Evolutionary conservation across 2,329 filamentous ascomycete species (phyloP), one percentile per base, ranked within the genome.

Genomic region (Penicillium sp.): DNA sequence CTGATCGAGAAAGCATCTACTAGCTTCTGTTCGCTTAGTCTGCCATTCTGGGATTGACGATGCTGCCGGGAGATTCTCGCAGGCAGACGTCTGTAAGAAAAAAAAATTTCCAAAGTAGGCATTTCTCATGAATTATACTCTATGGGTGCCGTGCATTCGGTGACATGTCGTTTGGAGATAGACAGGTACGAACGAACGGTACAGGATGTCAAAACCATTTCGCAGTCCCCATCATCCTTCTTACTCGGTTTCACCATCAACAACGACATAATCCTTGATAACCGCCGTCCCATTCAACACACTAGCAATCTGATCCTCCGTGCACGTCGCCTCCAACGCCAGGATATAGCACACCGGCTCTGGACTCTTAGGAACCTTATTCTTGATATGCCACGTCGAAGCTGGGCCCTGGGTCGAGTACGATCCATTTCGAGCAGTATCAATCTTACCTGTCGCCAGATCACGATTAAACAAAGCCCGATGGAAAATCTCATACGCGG

Each of bases 401-500:
- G 69, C 68, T 3, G 75, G 78, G 3, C 74, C 80, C 61, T 72
- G 51, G 2, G 78, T 81, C 4, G 73, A 71, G 58, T 83, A 82
- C 4, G 68, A 68, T 10, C 63, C 61, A 59, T 76, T 72, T 5
- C 66, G 55, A 0, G 62, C 70, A 1, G 77, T 81, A 6, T 75
- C 73, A 0, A 79, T 68, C 43, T 78, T 78, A 0, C 86, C 85
- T 3, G 84, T 87, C 0, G 83, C 82, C 52, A 88, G 77, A 60
- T 86, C 85, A 11, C 73, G 76, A 52, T 81, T 80, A 54, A 81
- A 76, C 52, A 85, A 77, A 0, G 80, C 79, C 6, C 85, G 82
- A 22, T 79, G 75, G 71, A 87, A 86, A 51, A 87, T 81, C 61
- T 82, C 75, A 54, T 82, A 84, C 2, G 81, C 78, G 0, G 83